Percentiles rank a stretch among this genome's conserved stretches.
Evolutionary conservation across 306 rosid species (phyloP).

Genomic region (Vicia sativa): DNA sequence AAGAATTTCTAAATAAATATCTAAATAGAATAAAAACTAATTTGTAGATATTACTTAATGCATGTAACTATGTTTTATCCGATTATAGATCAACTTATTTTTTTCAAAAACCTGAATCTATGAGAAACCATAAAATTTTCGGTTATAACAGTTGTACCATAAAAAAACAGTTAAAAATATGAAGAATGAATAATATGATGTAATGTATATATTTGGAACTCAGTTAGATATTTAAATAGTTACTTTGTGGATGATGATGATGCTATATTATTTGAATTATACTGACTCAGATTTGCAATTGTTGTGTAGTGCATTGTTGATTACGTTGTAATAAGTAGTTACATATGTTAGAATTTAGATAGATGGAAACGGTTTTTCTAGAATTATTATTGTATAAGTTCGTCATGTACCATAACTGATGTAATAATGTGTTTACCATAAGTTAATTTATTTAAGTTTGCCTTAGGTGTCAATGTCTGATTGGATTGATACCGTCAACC

Average conservation of each 20-base stretch:
- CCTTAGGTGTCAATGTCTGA: slow-evolving; percentile 29
- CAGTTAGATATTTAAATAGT: not conserved
- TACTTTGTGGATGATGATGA: not conserved
- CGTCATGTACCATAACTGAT: slow-evolving; percentile 20
- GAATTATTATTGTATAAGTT: not conserved
- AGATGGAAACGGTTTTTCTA: too few species aligned
- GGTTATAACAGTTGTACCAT: too few species aligned
- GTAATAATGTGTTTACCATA: not conserved
- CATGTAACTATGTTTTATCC: too few species aligned
- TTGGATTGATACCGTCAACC: slow-evolving; percentile 33
- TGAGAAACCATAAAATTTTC: too few species aligned
- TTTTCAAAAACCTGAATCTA: too few species aligned
- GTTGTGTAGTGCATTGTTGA: slow-evolving; percentile 5
- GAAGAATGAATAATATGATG: not conserved
- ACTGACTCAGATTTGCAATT: slow-evolving; percentile 7
- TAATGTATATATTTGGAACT: not conserved
- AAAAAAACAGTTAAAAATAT: not conserved
- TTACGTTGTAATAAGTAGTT: not conserved
- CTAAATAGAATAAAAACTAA: too few species aligned
- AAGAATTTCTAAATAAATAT: too few species aligned
- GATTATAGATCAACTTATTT: too few species aligned
- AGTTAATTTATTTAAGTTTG: slow-evolving; percentile 9
- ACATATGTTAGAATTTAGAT: not conserved
- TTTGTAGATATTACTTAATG: too few species aligned
- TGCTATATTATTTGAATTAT: not conserved